These are phyloP conservation scores for Termitomyces sp. DNA, from an alignment of 768 basidiomycete genomes.

Conservation along the genomic window DNA sequence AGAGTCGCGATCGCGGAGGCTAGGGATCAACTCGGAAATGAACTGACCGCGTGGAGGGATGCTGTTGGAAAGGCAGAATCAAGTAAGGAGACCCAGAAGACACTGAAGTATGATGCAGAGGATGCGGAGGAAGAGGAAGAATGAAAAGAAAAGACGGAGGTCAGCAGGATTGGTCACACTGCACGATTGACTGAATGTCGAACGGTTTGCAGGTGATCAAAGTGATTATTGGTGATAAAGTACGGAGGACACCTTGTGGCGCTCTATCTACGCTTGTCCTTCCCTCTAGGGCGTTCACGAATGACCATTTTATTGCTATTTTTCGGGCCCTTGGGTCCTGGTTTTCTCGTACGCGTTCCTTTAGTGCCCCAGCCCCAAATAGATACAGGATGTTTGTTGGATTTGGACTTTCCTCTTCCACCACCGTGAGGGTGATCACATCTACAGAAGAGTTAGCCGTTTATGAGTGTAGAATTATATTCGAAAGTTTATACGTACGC, in stretches of 20 bases:
- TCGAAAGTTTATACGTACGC: conserved; percentile 46
- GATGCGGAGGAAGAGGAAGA: conserved; percentile 42
- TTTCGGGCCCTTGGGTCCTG: conserved; percentile 87
- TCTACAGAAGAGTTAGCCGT: conserved; percentile 28
- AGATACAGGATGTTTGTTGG: conserved; percentile 88
- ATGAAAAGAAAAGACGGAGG: conserved; percentile 24
- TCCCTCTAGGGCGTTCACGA: conserved; percentile 76
- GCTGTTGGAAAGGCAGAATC: conserved; percentile 59
- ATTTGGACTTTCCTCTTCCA: conserved; percentile 97
- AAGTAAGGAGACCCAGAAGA: conserved; percentile 47
- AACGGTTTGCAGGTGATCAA: neutral
- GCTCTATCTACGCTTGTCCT: conserved; percentile 39
- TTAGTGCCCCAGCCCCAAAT: conserved; percentile 92
- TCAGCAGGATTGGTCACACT: conserved; percentile 4
- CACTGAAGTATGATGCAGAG: conserved; percentile 31
- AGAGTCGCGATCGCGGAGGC: conserved; percentile 44
- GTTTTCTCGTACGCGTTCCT: conserved; percentile 89
- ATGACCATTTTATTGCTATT: conserved; percentile 85
- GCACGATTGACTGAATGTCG: neutral
- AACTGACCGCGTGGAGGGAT: conserved; percentile 73
- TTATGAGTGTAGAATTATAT: neutral
- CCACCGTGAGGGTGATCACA: conserved; percentile 94
- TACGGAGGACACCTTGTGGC: conserved; percentile 3
- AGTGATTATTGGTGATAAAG: conserved; percentile 4
- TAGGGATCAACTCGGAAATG: conserved; percentile 51